Base-by-base conservation (phyloP, 805 yeast genomes). In the Candida pini region DNA sequence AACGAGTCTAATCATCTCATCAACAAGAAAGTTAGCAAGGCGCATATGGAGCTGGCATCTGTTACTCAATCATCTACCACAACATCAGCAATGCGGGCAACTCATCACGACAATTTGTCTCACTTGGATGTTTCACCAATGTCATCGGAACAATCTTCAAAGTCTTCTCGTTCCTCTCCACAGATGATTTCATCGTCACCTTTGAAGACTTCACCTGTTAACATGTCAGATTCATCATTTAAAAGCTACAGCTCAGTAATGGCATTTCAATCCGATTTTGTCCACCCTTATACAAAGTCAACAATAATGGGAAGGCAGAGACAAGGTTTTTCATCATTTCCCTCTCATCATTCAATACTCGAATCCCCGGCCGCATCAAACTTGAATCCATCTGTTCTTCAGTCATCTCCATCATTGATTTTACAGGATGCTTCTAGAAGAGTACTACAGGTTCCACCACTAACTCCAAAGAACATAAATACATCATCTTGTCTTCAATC, bases 141-240 rank as follows among this genome's bases (percentile, higher is more conserved):
- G 15, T 35, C 48, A 9, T 41, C 44, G 10, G 31, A 40, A 17
- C 33, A 27, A 27, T 42, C 43, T 4, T 31, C 35, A 12, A 26
- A 38, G 4, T 45, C 50, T 3, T 30, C 25, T 20, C 38, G 28
- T 17, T 38, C 50, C 7, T 40, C 51, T 6, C 53, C 53, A 9
- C 31, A 27, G 4, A 26, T 42, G 13, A n/a, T n/a, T n/a, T 31
- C 37, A 6, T 50, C 58, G 8, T 53, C 60, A 1, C 59, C 59
- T 7, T 26, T 53, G 18, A 48, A 44, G 31, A 56, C 60, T 3
- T 53, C 58, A n/a, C 62, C 60, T 12, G 30, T 54, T 9, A 41
- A 31, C 22, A 35, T 28, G 19, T 10, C 41, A 1, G 44, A 44
- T 9, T 23, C 41, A 8, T 28, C 38, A n/a, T 35, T 36, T 34